phyloP scores from a whole-genome alignment of 2,329 filamentous ascomycete species.

The Colletotrichum gloeosporioides region DNA sequence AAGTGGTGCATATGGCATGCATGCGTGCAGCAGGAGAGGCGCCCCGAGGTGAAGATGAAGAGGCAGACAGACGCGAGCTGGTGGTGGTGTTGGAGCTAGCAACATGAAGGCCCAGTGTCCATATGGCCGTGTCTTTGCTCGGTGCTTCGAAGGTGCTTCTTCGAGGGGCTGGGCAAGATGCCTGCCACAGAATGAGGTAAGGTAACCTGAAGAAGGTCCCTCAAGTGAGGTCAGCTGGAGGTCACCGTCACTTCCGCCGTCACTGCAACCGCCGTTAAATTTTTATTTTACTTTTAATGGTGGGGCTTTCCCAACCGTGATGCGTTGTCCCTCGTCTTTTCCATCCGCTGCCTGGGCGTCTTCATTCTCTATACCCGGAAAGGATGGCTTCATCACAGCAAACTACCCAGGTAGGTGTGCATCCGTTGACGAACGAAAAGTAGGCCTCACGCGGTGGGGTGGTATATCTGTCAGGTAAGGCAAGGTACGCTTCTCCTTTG shows the following conservation, averaged over 20 bases:
- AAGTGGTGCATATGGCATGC: not conserved
- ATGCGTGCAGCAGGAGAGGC: not conserved
- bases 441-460: not conserved
- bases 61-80: not conserved
- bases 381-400: not conserved
- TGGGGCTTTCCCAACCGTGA: conserved; percentile 1
- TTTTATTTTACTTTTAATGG: not conserved
- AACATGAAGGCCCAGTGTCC: not conserved
- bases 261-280: not conserved
- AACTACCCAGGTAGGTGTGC: not conserved
- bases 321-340: conserved; percentile 2
- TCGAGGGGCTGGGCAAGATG: not conserved
- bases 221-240: not conserved
- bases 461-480: not conserved
- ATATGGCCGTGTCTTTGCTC: not conserved
- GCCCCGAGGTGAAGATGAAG: not conserved
- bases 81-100: not conserved
- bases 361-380: not conserved
- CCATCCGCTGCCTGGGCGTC: conserved; percentile 1
- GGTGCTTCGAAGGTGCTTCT: not conserved
- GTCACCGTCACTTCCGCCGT: not conserved
- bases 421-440: not conserved
- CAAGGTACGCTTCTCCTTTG: not conserved
- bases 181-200: not conserved
- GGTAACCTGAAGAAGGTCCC: not conserved